Base-by-base conservation (phyloP, 2,329 filamentous ascomycete species). In the Xylariaceae sp. region DNA sequence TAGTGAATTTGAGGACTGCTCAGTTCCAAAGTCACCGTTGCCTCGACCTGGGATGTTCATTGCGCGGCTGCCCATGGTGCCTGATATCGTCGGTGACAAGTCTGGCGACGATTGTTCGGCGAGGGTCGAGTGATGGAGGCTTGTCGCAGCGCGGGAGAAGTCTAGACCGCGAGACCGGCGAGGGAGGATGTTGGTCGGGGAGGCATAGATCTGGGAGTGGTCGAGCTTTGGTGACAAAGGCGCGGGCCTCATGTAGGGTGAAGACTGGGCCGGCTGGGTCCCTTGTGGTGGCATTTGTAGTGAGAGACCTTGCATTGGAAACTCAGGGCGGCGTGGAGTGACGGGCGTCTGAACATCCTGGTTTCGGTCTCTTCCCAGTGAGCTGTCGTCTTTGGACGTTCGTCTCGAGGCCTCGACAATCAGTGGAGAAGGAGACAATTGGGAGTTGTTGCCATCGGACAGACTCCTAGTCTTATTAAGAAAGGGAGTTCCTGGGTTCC, bases 71-170 rank as follows among this genome's bases (percentile, higher is more conserved):
- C 86, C 85, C 22, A 28, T 28, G 22, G 22, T 7, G 22, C 22
- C 22, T 7, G 22, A 28, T 49, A 94, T 86, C 12, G 87, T 92
- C 1, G 94, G 94, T 1, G 92, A 97, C 0, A 90, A 94, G 68
- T 96, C 91, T 3, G 92, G 91, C 5, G 89, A 94, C 1, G 89
- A 88, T 68, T 87, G 83, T 61, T 96, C 90, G 50, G 93, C 92
- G 9, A 97, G 81, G 0, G 89, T 97, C 14, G 93, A 97, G 71
- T 97, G 94, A 72, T 97, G 94, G 18, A 99, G 78, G 67, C 92
- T 96, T 11, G 93, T 97, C 56, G 90, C 94, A 11, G 92, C 92
- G 60, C 93, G 83, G 39, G 93, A 93, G 70, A 96, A 97, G 72
- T 97, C 93, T 55, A 97, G 78, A 41, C 93, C 93, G 50, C 93